Conservation (phyloP, 306 rosid species). For the Castanea crenata region DNA sequence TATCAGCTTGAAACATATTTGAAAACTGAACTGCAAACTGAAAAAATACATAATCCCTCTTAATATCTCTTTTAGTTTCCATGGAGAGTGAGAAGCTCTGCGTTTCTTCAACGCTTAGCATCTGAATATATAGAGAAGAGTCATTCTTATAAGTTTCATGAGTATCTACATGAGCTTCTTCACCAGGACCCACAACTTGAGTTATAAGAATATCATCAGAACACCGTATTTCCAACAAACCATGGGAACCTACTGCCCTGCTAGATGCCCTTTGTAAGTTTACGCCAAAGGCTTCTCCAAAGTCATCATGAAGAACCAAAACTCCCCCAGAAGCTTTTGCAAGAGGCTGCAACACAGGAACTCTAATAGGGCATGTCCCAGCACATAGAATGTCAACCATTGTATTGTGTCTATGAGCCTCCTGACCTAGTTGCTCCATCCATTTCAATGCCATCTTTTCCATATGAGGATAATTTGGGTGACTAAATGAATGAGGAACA, state of each 20-base stretch:
- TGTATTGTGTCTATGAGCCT: conserved; percentile 74
- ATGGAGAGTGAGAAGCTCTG: conserved; percentile 81
- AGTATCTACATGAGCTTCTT: conserved; percentile 84
- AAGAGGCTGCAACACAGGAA: conserved; percentile 92
- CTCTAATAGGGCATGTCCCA: conserved; percentile 97
- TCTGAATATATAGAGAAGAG: conserved; percentile 71
- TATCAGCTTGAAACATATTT: conserved; percentile 65
- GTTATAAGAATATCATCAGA: conserved; percentile 81
- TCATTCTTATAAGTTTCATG: conserved; percentile 77
- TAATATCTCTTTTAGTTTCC: conserved; percentile 81
- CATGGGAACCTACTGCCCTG: conserved; percentile 91
- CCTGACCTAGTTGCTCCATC: conserved; percentile 90
- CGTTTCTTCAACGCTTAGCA: conserved; percentile 89
- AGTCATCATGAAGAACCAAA: conserved; percentile 94
- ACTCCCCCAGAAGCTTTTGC: conserved; percentile 97
- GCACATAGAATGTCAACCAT: conserved; percentile 93
- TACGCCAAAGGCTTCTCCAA: conserved; percentile 99
- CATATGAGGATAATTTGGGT: conserved; percentile 92
- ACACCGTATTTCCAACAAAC: conserved; percentile 75
- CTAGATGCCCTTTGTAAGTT: conserved; percentile 94
- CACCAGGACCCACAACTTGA: conserved; percentile 93
- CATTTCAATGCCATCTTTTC: conserved; percentile 88
- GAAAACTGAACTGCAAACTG: conserved; percentile 65
- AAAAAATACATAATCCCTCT: conserved; percentile 55
- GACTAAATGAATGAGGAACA: conserved; percentile 85